A percentile compares a stretch with the other conserved stretches of the same genome.
Evolutionary conservation across 192 early-diverging fungal genomes (phyloP).

Genomic region (Radiomyces spectabilis): DNA sequence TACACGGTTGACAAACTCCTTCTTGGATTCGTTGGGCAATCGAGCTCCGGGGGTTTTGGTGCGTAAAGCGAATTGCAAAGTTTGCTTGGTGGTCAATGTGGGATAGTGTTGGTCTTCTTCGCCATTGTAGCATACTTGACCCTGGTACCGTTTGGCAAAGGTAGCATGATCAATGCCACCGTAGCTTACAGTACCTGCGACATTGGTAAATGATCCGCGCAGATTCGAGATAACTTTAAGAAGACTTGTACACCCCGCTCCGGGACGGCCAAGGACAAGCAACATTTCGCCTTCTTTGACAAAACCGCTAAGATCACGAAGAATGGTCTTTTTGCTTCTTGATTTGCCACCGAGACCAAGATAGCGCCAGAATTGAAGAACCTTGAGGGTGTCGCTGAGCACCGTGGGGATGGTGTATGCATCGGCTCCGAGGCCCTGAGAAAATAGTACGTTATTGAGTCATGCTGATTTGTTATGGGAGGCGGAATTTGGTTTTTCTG

Average conservation of each 20-base stretch:
- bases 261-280: conserved; percentile 63
- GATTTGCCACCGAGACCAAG: conserved; percentile 2
- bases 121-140: conserved; percentile 71
- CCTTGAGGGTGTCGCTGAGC: not conserved
- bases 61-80: conserved; percentile 68
- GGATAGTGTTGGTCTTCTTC: conserved; percentile 79
- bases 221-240: conserved; percentile 57
- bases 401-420: conserved; percentile 23
- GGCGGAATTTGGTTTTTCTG: not conserved
- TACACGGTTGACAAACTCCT: conserved; percentile 43
- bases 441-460: not conserved
- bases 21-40: conserved; percentile 36
- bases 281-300: conserved; percentile 68
- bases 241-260: conserved; percentile 59
- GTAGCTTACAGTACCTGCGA: conserved; percentile 53
- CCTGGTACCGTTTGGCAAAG: conserved; percentile 56
- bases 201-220: conserved; percentile 37
- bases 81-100: conserved; percentile 73
- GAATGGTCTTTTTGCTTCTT: conserved; percentile 32
- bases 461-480: not conserved
- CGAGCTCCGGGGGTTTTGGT: conserved; percentile 59
- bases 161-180: conserved; percentile 57
- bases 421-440: conserved; percentile 24
- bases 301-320: conserved; percentile 54
- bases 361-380: conserved; percentile 24